phyloP scores from a whole-genome alignment of 2,329 filamentous ascomycete species.

The Phialophora chinensis region DNA sequence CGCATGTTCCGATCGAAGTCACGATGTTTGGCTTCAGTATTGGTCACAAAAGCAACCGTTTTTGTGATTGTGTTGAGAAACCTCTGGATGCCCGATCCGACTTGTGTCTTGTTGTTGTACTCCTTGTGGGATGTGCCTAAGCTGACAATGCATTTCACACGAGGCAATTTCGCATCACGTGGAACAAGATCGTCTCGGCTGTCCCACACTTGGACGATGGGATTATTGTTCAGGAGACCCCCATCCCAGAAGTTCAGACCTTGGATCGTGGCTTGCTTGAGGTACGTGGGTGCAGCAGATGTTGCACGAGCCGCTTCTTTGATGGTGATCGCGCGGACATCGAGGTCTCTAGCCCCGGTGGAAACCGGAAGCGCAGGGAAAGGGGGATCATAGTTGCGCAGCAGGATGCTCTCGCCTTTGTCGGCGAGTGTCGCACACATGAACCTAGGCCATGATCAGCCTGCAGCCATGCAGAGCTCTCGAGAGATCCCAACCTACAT shows the following conservation, averaged over 20 bases:
- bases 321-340: conserved; percentile 31
- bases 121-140: conserved; percentile 32
- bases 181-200: conserved; percentile 27
- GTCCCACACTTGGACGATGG: conserved; percentile 35
- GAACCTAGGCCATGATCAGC: conserved; percentile 21
- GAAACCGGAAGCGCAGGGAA: conserved; percentile 29
- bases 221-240: conserved; percentile 37
- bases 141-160: conserved; percentile 29
- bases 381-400: conserved; percentile 28
- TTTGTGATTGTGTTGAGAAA: conserved; percentile 32
- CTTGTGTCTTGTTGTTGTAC: conserved; percentile 18
- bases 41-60: conserved; percentile 32
- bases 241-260: conserved; percentile 35
- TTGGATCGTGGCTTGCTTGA: conserved; percentile 31
- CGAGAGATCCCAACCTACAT: conserved; percentile 18
- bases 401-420: conserved; percentile 30
- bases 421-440: conserved; percentile 34
- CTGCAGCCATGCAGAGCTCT: not conserved
- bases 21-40: conserved; percentile 37
- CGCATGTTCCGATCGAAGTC: conserved; percentile 36
- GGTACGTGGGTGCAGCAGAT: conserved; percentile 34
- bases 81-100: conserved; percentile 8
- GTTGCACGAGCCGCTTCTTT: conserved; percentile 34
- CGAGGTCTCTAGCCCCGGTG: conserved; percentile 25
- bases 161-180: conserved; percentile 16